Evolutionary conservation across 2,329 filamentous ascomycete genomes (phyloP), one percentile per base, ranked within the genome.

Genomic region (Arthrobotrys musiformis): DNA sequence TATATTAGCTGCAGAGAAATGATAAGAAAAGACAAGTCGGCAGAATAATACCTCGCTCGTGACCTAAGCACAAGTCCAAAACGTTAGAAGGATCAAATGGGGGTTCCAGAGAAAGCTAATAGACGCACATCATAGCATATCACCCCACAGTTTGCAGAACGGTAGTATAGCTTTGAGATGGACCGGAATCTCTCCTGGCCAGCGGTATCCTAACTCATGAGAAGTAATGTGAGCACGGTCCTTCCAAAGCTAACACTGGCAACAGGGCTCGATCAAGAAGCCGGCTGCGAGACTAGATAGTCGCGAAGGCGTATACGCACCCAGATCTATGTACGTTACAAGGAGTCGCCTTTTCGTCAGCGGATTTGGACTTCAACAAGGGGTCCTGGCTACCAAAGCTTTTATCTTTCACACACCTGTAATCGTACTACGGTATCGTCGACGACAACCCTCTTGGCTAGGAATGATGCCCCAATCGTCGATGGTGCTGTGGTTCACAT

Each of bases 111-210:
- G 4, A 13, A n/a, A 30, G 17, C 6, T 19, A 8, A 22, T 19
- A 30, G 35, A 62, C 73, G 28, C 44, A 81, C 81, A 72, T 81
- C 81, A 54, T 81, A 81, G 48, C 80, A 81, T 40, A 81, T 80
- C 30, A 81, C 81, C 26, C 72, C 72, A 22, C 72, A 77, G 28
- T 78, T 68, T 42, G 74, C 74, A 22, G 74, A 94, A 82, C 94
- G 91, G 85, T 99, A 99, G 86, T 98, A 98, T 66, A 99, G 89
- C 70, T 94, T 91, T 8, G 93, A 96, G 82, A 99, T 98, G 78
- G 92, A 94, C 81, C 94, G 90, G 84, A 98, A 99, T 70, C 94
- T 90, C 85, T 99, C 94, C 83, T 99, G 94, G 78, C 94, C 94
- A 70, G 94, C 90, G 86, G 82, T 81, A 63, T 81, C 81, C 81